phyloP scores from a whole-genome alignment of 2,329 filamentous ascomycete species.

The Chaetomium sp. region DNA sequence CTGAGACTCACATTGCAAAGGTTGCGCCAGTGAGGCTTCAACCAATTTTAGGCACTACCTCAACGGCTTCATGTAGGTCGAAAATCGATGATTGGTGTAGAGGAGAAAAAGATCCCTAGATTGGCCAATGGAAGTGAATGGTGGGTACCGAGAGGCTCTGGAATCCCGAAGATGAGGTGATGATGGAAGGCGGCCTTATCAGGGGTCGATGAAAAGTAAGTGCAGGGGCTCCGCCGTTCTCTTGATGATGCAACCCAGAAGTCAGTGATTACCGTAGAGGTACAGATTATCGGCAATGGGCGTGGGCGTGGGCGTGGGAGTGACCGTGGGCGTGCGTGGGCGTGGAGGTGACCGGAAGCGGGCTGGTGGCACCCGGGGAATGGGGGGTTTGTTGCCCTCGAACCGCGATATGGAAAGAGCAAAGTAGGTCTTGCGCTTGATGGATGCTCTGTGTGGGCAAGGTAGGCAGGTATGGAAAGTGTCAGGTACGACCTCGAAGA shows the following conservation, averaged over 20 bases:
- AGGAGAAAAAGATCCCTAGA: background rate
- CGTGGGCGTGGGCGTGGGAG: background rate
- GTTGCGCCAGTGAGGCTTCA: slow-evolving; percentile 10
- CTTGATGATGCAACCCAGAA: background rate
- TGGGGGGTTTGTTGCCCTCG: too few species aligned
- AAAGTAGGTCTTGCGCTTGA: too few species aligned
- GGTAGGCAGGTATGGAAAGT: too few species aligned
- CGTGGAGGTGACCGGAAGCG: too few species aligned
- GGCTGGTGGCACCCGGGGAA: too few species aligned
- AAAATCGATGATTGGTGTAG: slow-evolving; percentile 7
- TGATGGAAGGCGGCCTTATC: background rate
- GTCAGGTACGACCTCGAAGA: too few species aligned
- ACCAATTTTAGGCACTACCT: slow-evolving; percentile 3
- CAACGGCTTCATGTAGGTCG: slow-evolving; percentile 10
- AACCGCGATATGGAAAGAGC: too few species aligned
- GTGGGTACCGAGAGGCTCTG: background rate
- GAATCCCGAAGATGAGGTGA: background rate
- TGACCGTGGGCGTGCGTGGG: too few species aligned
- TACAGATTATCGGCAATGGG: background rate
- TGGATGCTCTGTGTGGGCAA: too few species aligned
- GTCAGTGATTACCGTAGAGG: background rate
- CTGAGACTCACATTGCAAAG: slow-evolving; percentile 14
- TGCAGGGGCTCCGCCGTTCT: background rate
- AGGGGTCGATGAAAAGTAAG: background rate
- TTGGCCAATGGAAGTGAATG: background rate